Percentiles rank a stretch among this genome's conserved stretches.
phyloP scores from a whole-genome alignment of 1,139 yeast species.

The Pichia sp. region DNA sequence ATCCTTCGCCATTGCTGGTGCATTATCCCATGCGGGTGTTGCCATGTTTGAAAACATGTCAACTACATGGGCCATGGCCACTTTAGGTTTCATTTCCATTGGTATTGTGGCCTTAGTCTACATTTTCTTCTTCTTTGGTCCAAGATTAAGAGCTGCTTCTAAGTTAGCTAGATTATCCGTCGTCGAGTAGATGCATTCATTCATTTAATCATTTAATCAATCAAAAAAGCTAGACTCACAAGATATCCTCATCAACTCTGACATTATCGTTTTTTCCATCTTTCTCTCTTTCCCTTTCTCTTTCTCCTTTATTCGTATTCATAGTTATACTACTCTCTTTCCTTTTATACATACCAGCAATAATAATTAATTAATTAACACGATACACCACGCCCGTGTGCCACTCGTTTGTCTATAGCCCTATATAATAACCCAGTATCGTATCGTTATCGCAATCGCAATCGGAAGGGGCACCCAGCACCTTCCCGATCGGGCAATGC shows the following conservation, averaged over 20 bases:
- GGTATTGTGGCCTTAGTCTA: conserved; percentile 48
- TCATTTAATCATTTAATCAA: too few relatives aligned
- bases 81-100: conserved; percentile 46
- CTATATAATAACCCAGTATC: too few relatives aligned
- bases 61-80: conserved; percentile 48
- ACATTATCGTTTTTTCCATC: background rate
- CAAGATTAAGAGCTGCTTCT: conserved; percentile 40
- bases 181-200: background rate
- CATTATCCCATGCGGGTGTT: conserved; percentile 47
- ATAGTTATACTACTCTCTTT: too few relatives aligned
- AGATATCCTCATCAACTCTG: background rate
- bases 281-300: background rate
- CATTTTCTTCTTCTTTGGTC: conserved; percentile 46
- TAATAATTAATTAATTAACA: too few relatives aligned
- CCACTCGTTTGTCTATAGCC: too few relatives aligned
- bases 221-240: too few relatives aligned
- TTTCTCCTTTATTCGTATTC: background rate
- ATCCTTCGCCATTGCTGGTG: conserved; percentile 52
- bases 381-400: too few relatives aligned
- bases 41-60: conserved; percentile 51
- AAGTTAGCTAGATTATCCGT: conserved; percentile 36
- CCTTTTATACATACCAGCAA: too few relatives aligned
- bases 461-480: too few relatives aligned
- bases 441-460: too few relatives aligned
- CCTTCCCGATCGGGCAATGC: too few relatives aligned